These are phyloP conservation scores for Casuarina cunninghamiana DNA, from an alignment of 306 rosid species.

Conservation along the genomic window DNA sequence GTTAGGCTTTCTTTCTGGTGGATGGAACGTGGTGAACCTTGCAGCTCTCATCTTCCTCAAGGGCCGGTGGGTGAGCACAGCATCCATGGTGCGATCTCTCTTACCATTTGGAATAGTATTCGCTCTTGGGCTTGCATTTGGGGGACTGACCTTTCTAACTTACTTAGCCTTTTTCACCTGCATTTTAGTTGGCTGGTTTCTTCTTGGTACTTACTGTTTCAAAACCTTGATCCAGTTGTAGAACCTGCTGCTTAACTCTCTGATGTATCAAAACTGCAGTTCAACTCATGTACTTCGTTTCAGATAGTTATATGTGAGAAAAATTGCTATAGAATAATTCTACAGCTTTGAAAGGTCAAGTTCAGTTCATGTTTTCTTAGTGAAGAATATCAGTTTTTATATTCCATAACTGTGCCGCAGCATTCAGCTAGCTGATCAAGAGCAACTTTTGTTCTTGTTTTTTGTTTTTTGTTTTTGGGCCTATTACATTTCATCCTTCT, in stretches of 20 bases:
- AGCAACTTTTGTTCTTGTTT: too few relatives aligned
- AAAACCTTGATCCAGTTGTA: slow-evolving; percentile 78
- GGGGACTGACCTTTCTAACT: slow-evolving; percentile 68
- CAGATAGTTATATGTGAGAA: background rate
- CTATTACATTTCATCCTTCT: too few relatives aligned
- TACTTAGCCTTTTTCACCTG: slow-evolving; percentile 56
- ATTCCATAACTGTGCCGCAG: too few relatives aligned
- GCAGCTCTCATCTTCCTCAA: slow-evolving; percentile 72
- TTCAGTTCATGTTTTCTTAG: too few relatives aligned
- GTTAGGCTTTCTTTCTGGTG: slow-evolving; percentile 61
- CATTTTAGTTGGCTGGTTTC: slow-evolving; percentile 83
- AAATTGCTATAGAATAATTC: background rate
- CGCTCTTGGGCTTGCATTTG: slow-evolving; percentile 61
- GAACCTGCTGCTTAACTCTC: slow-evolving; percentile 7
- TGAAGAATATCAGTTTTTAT: too few relatives aligned
- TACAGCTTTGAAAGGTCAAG: background rate
- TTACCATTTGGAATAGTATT: slow-evolving; percentile 66
- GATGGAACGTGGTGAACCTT: slow-evolving; percentile 98
- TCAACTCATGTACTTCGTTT: slow-evolving; percentile 8
- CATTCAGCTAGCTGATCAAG: too few relatives aligned
- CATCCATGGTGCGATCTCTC: slow-evolving; percentile 54
- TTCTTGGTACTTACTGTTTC: slow-evolving; percentile 80
- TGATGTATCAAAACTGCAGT: slow-evolving; percentile 26
- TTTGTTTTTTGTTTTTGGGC: too few relatives aligned
- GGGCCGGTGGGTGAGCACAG: slow-evolving; percentile 84